These are phyloP conservation scores for Zymoseptoria passerinii DNA, from an alignment of 2,329 filamentous ascomycete genomes.

Conservation along the genomic window DNA sequence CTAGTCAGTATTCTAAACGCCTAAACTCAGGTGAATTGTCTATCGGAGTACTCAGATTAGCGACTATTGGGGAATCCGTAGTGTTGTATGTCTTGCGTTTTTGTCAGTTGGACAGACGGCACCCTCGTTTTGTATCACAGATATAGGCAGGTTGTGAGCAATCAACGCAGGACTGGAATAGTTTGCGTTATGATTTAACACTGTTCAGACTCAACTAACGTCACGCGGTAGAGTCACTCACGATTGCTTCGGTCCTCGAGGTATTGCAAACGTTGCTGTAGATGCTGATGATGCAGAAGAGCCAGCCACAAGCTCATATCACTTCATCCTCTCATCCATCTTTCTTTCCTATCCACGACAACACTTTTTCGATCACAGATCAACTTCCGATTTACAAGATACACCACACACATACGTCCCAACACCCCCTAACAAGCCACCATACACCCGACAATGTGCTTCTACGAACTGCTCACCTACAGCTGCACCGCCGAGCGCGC, in stretches of 20 bases:
- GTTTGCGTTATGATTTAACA: too few relatives aligned
- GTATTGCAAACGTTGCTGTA: neutral
- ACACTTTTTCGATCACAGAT: neutral
- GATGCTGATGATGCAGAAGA: neutral
- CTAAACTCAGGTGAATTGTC: too few relatives aligned
- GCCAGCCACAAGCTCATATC: neutral
- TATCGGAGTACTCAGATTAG: too few relatives aligned
- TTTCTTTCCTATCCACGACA: neutral
- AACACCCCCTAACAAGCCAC: neutral
- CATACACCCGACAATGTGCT: slow-evolving; percentile 7
- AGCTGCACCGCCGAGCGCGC: slow-evolving; percentile 11
- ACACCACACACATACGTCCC: neutral
- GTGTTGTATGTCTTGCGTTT: too few relatives aligned
- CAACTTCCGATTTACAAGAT: neutral
- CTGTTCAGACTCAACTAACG: neutral
- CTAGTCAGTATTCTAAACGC: too few relatives aligned
- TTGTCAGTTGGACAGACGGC: too few relatives aligned
- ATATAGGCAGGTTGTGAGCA: too few relatives aligned
- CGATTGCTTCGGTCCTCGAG: neutral
- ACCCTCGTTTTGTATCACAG: too few relatives aligned
- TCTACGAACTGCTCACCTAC: slow-evolving; percentile 9
- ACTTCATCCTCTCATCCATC: neutral
- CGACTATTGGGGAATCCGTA: too few relatives aligned
- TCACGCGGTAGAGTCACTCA: neutral
- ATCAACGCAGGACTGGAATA: too few relatives aligned